Evolutionary conservation across 805 yeast species (phyloP).

Genomic region (Candida schatavii): DNA sequence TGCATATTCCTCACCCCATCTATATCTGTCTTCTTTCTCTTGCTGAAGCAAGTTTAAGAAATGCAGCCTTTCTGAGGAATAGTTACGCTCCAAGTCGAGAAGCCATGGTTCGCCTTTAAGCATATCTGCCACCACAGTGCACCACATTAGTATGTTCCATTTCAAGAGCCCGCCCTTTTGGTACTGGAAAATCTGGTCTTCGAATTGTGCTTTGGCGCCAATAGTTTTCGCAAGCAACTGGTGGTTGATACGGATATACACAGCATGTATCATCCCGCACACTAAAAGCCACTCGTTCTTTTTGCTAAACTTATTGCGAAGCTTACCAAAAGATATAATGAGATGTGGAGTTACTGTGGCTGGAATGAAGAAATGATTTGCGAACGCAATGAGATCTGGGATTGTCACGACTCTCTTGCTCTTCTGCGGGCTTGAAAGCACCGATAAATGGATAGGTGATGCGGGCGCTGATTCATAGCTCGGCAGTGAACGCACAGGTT

Average conservation of each 20-base stretch:
- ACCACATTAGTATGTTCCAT: slow-evolving; percentile 51
- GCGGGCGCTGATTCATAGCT: slow-evolving; percentile 9
- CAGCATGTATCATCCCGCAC: slow-evolving; percentile 63
- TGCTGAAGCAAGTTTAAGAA: slow-evolving; percentile 3
- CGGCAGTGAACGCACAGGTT: slow-evolving; percentile 33
- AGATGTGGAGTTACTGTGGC: slow-evolving; percentile 48
- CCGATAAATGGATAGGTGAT: not conserved
- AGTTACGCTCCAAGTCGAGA: slow-evolving; percentile 47
- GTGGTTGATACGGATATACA: slow-evolving; percentile 54
- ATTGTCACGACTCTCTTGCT: slow-evolving; percentile 25
- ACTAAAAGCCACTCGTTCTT: slow-evolving; percentile 67
- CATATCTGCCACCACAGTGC: slow-evolving; percentile 50
- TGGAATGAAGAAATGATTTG: slow-evolving; percentile 65
- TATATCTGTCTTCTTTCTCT: slow-evolving; percentile 25
- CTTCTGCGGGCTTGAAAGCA: slow-evolving; percentile 4
- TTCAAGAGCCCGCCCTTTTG: slow-evolving; percentile 54
- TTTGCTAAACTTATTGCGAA: slow-evolving; percentile 48
- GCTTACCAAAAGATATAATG: slow-evolving; percentile 47
- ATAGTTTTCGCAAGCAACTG: slow-evolving; percentile 42
- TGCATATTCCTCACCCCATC: slow-evolving; percentile 32
- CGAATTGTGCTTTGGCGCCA: slow-evolving; percentile 47
- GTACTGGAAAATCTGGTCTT: slow-evolving; percentile 48
- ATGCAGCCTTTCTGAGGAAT: slow-evolving; percentile 21
- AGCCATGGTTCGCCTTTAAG: slow-evolving; percentile 63
- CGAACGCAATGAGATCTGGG: slow-evolving; percentile 42